phyloP scores from a whole-genome alignment of 495 filamentous ascomycete genomes.

The Aspergillus haitiensis region DNA sequence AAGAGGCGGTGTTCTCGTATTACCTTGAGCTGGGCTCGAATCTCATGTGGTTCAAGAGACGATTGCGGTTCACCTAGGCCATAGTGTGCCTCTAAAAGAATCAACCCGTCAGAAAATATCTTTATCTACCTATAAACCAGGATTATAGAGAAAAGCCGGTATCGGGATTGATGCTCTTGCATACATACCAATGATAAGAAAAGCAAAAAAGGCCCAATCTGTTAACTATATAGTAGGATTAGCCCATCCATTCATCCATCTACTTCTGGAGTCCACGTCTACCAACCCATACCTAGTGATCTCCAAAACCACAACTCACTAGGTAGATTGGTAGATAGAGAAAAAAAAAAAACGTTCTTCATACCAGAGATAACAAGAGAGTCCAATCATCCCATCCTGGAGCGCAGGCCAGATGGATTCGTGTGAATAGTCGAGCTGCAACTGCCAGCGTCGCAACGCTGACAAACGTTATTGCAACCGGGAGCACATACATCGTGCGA shows the following conservation, averaged over 20 bases:
- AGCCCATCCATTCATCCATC: neutral
- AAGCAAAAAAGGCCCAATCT: constrained; percentile 28
- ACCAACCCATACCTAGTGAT: too few relatives aligned
- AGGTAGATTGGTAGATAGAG: neutral
- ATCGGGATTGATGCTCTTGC: too few relatives aligned
- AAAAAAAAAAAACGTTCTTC: neutral
- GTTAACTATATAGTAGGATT: constrained; percentile 22
- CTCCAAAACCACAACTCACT: neutral
- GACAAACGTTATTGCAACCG: constrained; percentile 28
- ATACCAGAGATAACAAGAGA: constrained; percentile 35
- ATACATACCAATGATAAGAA: constrained; percentile 32
- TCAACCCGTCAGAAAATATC: neutral
- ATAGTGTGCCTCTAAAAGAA: constrained; percentile 17
- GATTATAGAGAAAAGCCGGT: too few relatives aligned
- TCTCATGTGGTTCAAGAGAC: neutral
- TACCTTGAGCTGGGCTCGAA: constrained; percentile 24
- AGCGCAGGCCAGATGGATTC: constrained; percentile 33
- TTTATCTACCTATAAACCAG: too few relatives aligned
- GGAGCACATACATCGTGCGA: constrained; percentile 26
- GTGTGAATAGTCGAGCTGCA: constrained; percentile 33
- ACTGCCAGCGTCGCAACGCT: constrained; percentile 31
- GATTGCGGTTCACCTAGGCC: constrained; percentile 19
- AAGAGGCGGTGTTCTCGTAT: neutral
- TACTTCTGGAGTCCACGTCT: too few relatives aligned
- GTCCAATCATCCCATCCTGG: constrained; percentile 41